phyloP scores from a whole-genome alignment of 2,329 filamentous ascomycete species.

The Exophiala calicioides region DNA sequence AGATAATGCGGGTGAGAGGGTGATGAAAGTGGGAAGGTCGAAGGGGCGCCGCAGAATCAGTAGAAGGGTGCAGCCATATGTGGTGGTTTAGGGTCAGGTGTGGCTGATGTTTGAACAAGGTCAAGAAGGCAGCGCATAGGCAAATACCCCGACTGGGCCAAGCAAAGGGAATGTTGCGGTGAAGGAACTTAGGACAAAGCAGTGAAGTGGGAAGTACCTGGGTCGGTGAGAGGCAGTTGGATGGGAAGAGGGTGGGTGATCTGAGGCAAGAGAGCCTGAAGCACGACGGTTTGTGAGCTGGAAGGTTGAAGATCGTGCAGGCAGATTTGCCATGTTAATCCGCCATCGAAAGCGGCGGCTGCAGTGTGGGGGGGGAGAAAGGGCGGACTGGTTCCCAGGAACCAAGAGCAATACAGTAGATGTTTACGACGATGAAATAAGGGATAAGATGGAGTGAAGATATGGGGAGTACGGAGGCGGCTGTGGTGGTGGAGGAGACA shows the following conservation, averaged over 20 bases:
- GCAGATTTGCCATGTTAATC: slow-evolving; percentile 32
- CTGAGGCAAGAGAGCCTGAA: slow-evolving; percentile 36
- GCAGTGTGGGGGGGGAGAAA: slow-evolving; percentile 7
- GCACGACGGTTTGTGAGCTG: slow-evolving; percentile 25
- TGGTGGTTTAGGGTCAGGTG: slow-evolving; percentile 10
- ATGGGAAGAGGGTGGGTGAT: slow-evolving; percentile 34
- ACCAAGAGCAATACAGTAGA: slow-evolving; percentile 1
- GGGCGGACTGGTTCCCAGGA: slow-evolving; percentile 5
- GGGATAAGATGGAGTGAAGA: slow-evolving; percentile 4
- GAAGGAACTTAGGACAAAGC: slow-evolving; percentile 15
- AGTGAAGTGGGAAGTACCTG: slow-evolving; percentile 22
- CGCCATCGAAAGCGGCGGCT: slow-evolving; percentile 29
- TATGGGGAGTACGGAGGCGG: too few relatives aligned
- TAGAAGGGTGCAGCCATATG: slow-evolving; percentile 10
- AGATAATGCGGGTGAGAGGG: slow-evolving; percentile 13
- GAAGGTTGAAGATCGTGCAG: slow-evolving; percentile 28
- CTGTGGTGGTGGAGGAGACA: too few relatives aligned
- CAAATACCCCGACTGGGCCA: slow-evolving; percentile 18
- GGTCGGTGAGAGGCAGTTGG: slow-evolving; percentile 30
- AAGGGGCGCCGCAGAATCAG: slow-evolving; percentile 12
- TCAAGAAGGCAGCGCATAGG: slow-evolving; percentile 5
- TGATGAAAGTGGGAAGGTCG: slow-evolving; percentile 13
- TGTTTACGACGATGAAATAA: too few relatives aligned
- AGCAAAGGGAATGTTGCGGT: slow-evolving; percentile 16
- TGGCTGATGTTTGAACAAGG: neutral